These are phyloP conservation scores for Purshia tridentata DNA, from an alignment of 306 rosid species.

Conservation along the genomic window DNA sequence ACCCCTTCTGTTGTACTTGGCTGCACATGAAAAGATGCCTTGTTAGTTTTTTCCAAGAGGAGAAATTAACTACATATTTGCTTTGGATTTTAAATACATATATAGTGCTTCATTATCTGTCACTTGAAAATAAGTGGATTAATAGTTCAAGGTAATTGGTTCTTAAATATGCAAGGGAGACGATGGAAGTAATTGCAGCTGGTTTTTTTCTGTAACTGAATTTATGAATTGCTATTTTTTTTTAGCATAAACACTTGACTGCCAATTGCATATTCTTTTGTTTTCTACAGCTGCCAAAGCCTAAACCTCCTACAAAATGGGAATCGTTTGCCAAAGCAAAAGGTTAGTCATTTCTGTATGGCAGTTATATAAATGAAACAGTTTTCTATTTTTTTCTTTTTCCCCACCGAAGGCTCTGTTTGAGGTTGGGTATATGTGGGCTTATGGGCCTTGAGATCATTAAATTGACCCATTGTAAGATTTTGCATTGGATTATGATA, in stretches of 20 bases:
- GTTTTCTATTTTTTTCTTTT: not conserved
- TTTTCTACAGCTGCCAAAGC: constrained; percentile 69
- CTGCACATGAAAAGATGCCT: not conserved
- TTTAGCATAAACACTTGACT: not conserved
- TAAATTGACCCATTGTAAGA: not conserved
- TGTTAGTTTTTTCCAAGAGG: not conserved
- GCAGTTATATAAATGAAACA: not conserved
- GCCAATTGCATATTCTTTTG: not conserved
- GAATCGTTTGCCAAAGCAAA: constrained; percentile 72
- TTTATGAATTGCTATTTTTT: not conserved
- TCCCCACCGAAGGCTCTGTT: not conserved
- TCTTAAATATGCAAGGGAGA: not conserved
- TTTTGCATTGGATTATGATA: constrained; percentile 3
- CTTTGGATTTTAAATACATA: not conserved
- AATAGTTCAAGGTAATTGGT: not conserved
- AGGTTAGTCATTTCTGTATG: constrained; percentile 46
- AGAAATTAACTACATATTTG: not conserved
- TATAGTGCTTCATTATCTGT: not conserved
- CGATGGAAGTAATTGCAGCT: not conserved
- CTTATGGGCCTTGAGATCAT: not conserved
- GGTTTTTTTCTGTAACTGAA: not conserved
- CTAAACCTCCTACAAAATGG: constrained; percentile 92
- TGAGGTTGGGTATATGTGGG: not conserved
- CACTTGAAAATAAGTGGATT: not conserved
- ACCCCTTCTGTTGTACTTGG: not conserved